These are phyloP conservation scores for Garcia nutans DNA, from an alignment of 345 rosid species.

Conservation along the genomic window DNA sequence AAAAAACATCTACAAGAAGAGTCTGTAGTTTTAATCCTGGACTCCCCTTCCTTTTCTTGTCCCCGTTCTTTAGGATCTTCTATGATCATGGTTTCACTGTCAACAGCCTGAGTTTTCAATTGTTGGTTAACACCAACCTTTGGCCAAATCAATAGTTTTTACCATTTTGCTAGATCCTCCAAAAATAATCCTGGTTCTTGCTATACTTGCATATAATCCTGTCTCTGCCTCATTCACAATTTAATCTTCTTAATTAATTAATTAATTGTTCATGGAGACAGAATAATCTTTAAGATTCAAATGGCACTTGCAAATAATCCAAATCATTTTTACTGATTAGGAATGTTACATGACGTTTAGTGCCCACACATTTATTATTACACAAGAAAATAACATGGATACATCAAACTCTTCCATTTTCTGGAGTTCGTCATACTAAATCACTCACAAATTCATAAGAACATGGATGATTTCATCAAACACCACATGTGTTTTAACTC, in stretches of 20 bases:
- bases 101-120: not conserved
- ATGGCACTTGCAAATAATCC: conserved; percentile 1
- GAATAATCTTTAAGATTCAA: conserved; percentile 6
- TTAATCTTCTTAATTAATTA: not conserved
- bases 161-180: not conserved
- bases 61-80: not conserved
- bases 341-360: conserved; percentile 21
- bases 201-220: not conserved
- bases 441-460: conserved; percentile 34
- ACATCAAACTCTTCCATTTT: conserved; percentile 20
- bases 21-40: not conserved
- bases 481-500: conserved; percentile 13
- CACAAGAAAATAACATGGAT: conserved; percentile 32
- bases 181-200: not conserved
- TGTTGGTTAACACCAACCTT: not conserved
- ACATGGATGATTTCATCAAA: conserved; percentile 33
- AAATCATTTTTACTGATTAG: conserved; percentile 10
- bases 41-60: not conserved
- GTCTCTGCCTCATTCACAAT: not conserved
- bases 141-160: not conserved
- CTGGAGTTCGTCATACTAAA: conserved; percentile 25
- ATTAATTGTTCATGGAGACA: not conserved
- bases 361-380: conserved; percentile 34
- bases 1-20: not conserved
- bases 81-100: not conserved